Base-by-base conservation (phyloP, 257 asterid genomes). In the Pogostemon cablin region DNA sequence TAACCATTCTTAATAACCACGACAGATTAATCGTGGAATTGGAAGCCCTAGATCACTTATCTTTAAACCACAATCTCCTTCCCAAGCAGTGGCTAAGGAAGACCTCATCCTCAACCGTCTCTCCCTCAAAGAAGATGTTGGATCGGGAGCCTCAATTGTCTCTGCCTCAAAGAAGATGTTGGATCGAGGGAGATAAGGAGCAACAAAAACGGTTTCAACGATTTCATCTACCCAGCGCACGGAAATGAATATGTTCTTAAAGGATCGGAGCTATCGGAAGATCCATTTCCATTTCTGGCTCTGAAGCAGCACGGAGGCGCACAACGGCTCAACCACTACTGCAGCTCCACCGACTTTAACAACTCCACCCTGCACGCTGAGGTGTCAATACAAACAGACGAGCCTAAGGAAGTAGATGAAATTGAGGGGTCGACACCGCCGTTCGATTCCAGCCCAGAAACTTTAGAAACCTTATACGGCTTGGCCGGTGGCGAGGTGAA, bases 361-460 rank as follows among this genome's bases (percentile, higher is more conserved):
- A 39, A 58, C 48, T 40, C 72, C 44, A 44, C 69, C 55, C 79
- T 86, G 3, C 93, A 88, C 70, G 77, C 74, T 68, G 86, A 80
- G 81, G 78, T 88, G 71, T 81, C 96, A 37, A 90, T 96, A 3
- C 93, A 88, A 71, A n/a, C n/a, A n/a, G n/a, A n/a, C n/a, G n/a
- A n/a, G n/a, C n/a, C n/a, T n/a, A n/a, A n/a, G n/a, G n/a, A n/a
- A n/a, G n/a, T n/a, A n/a, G n/a, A n/a, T n/a, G n/a, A n/a, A n/a
- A 80, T 74, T 68, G 86, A 80, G 81, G 78, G 85, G 69, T 80
- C 95, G 34, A 88, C 98, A 8, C 96, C 83, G 5, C 90, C 88
- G 82, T 85, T 95, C 4, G 93, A 88, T 56, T 92, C 98, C 6
- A 90, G 98, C 61, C 93, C 97, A 0, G 96, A 87, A 52, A 90